Percentiles rank a stretch among this genome's conserved stretches.
Conservation (phyloP, 2,329 filamentous ascomycete species). For the Thielaviopsis musarum region DNA sequence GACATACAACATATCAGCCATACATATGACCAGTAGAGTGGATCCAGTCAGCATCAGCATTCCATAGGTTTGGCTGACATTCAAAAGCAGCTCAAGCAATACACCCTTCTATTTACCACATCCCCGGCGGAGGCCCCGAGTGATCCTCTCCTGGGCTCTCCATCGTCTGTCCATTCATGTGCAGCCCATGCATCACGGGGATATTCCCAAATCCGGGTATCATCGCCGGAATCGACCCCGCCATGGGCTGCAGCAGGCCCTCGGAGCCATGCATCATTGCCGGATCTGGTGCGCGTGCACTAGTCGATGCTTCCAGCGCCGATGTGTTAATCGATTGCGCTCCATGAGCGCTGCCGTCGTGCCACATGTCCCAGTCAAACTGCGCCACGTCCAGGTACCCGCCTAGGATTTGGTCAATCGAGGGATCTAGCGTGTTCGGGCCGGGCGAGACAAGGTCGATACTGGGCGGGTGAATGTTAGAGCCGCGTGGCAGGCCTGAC, state of each 20-base stretch:
- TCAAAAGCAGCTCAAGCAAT: too few relatives aligned
- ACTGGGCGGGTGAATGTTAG: not conserved
- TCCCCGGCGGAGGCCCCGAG: not conserved
- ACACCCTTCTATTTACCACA: not conserved
- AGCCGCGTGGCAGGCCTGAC: slow-evolving; percentile 11
- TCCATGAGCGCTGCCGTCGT: slow-evolving; percentile 5
- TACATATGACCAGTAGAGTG: too few relatives aligned
- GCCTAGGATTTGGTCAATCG: slow-evolving; percentile 28
- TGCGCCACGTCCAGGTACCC: slow-evolving; percentile 27
- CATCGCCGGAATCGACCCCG: not conserved
- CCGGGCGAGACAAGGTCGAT: not conserved
- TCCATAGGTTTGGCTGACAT: too few relatives aligned
- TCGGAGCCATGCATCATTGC: slow-evolving; percentile 3
- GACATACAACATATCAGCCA: too few relatives aligned
- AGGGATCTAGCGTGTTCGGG: slow-evolving; percentile 13
- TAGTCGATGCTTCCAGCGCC: not conserved
- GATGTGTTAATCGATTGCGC: not conserved
- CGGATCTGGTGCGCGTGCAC: not conserved
- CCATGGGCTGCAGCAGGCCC: not conserved
- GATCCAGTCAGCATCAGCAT: too few relatives aligned
- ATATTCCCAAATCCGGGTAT: slow-evolving; percentile 11
- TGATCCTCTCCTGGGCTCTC: not conserved
- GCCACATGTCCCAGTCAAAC: slow-evolving; percentile 31
- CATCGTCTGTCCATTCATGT: not conserved
- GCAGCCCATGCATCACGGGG: slow-evolving; percentile 3